phyloP scores from a whole-genome alignment of 1,284 basidiomycete genomes.

The Microbotryum saponariae region DNA sequence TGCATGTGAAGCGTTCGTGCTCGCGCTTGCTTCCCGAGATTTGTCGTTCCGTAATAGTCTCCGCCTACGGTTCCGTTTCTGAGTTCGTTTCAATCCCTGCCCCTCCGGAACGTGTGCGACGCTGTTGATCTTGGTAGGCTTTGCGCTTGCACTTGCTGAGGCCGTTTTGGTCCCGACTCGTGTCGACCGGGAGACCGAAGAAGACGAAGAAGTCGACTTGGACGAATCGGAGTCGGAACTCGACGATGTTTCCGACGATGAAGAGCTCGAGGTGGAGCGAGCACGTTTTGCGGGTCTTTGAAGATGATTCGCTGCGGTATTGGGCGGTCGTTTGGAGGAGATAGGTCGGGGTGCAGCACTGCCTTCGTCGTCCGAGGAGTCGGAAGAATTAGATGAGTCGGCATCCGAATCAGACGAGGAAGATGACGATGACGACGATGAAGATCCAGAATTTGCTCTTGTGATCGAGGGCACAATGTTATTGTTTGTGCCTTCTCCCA shows the following conservation, averaged over 20 bases:
- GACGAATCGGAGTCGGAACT: neutral
- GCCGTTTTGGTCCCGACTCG: neutral
- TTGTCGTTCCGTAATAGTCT: neutral
- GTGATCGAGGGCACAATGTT: neutral
- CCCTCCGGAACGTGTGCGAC: constrained; percentile 1
- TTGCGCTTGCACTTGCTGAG: neutral
- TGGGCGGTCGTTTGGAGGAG: neutral
- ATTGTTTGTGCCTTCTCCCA: neutral
- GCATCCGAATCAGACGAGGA: constrained; percentile 5
- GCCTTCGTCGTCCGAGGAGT: neutral
- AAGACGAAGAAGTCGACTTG: constrained; percentile 1
- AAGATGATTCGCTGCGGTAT: neutral
- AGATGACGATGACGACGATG: constrained; percentile 1
- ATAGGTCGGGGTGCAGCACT: neutral
- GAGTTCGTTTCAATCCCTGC: neutral
- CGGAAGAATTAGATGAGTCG: constrained; percentile 2
- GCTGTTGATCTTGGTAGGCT: too few relatives aligned
- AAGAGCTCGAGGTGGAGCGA: neutral
- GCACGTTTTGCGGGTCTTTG: neutral
- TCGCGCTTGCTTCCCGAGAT: neutral
- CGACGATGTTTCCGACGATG: neutral
- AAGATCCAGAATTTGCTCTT: neutral
- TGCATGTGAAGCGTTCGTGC: neutral
- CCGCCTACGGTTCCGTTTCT: constrained; percentile 19
- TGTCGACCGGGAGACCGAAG: neutral